Evolutionary conservation across 768 basidiomycete genomes (phyloP).

Genomic region (Boletus edulis): DNA sequence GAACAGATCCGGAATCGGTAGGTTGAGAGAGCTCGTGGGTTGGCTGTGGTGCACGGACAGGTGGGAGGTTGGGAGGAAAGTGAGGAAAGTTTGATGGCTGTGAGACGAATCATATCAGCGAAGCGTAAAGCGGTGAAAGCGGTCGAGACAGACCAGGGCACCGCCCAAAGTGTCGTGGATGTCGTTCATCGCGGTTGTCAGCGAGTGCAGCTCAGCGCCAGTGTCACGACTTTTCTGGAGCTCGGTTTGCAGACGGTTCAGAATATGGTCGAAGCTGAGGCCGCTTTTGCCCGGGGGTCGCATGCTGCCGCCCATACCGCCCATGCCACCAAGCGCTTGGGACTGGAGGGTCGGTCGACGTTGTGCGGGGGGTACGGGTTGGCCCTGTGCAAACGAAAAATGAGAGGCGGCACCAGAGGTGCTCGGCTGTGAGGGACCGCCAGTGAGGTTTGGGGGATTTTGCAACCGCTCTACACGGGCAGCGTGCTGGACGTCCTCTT

Average conservation of each 20-base stretch:
- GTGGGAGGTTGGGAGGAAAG: constrained; percentile 64
- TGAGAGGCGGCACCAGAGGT: constrained; percentile 25
- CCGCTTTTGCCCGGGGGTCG: constrained; percentile 80
- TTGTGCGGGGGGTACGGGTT: constrained; percentile 37
- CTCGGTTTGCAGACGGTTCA: constrained; percentile 85
- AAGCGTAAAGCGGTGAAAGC: neutral
- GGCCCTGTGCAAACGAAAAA: constrained; percentile 43
- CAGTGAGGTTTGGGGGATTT: constrained; percentile 30
- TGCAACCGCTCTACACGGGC: constrained; percentile 70
- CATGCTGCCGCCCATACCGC: constrained; percentile 72
- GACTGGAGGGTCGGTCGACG: constrained; percentile 58
- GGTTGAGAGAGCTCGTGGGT: constrained; percentile 28
- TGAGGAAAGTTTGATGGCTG: constrained; percentile 62
- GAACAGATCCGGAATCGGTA: constrained; percentile 24
- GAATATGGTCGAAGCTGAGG: constrained; percentile 88
- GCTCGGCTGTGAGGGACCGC: constrained; percentile 37
- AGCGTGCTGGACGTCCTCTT: constrained; percentile 79
- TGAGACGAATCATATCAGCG: constrained; percentile 12
- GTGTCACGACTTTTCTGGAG: constrained; percentile 96
- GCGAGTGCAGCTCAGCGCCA: constrained; percentile 74
- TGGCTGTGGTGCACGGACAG: constrained; percentile 46
- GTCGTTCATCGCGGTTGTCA: constrained; percentile 82
- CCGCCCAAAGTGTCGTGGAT: constrained; percentile 91
- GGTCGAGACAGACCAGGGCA: constrained; percentile 52
- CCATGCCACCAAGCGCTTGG: constrained; percentile 67